phyloP scores from a whole-genome alignment of 106 monocot genomes.

The Acorus gramineus region DNA sequence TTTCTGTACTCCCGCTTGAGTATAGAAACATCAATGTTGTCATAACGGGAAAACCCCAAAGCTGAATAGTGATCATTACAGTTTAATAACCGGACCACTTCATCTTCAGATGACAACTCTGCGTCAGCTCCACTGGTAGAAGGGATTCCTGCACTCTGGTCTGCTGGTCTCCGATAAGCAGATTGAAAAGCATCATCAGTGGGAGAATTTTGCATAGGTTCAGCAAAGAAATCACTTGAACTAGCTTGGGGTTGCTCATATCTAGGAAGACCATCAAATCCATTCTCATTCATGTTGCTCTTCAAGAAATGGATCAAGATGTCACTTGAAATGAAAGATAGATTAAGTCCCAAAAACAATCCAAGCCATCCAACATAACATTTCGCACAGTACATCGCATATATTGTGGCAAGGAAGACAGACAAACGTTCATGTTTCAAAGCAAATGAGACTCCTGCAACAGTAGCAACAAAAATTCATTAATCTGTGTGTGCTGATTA shows the following conservation, averaged over 20 bases:
- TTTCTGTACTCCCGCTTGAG: conserved; percentile 87
- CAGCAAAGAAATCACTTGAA: conserved; percentile 17
- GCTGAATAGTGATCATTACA: conserved; percentile 91
- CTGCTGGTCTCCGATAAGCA: conserved; percentile 24
- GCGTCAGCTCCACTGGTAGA: conserved; percentile 82
- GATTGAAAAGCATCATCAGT: conserved; percentile 23
- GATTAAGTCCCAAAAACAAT: conserved; percentile 57
- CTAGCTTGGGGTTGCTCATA: conserved; percentile 21
- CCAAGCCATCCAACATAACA: conserved; percentile 82
- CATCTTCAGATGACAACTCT: conserved; percentile 85
- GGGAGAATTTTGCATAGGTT: conserved; percentile 22
- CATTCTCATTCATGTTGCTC: conserved; percentile 43
- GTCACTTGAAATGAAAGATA: conserved; percentile 92
- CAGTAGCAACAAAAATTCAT: neutral
- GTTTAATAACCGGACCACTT: conserved; percentile 75
- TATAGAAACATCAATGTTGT: conserved; percentile 54
- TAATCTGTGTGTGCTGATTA: neutral
- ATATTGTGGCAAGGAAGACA: conserved; percentile 55
- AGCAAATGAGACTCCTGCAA: conserved; percentile 54
- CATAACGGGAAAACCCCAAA: conserved; percentile 68
- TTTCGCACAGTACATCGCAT: conserved; percentile 71
- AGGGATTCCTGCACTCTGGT: conserved; percentile 31
- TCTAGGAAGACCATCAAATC: conserved; percentile 20
- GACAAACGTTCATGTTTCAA: conserved; percentile 59
- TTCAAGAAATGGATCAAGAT: conserved; percentile 52